These are phyloP conservation scores for Phytophthora ohioensis DNA, from an alignment of 352 stramenopile genomes.

Conservation along the genomic window DNA sequence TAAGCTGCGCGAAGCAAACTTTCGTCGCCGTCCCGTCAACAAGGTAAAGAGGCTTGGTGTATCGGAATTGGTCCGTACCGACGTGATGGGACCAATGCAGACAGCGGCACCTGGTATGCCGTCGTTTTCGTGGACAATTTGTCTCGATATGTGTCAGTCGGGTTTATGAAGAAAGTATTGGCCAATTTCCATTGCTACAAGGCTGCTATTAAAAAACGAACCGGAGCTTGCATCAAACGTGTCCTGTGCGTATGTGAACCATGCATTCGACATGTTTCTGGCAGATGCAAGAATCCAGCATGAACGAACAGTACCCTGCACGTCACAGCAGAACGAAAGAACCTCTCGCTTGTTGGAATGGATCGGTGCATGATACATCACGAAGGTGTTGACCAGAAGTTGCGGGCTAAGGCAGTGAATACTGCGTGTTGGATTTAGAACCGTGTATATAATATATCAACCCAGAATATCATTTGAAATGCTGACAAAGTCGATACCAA, in stretches of 20 bases:
- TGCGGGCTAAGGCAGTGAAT: slow-evolving; percentile 2
- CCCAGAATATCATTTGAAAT: not conserved
- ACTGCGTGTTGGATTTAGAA: slow-evolving; percentile 1
- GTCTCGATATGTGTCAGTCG: not conserved
- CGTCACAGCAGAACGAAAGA: no score
- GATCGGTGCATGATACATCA: no score
- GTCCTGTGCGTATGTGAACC: not conserved
- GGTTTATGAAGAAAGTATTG: slow-evolving; percentile 3
- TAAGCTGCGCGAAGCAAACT: not conserved
- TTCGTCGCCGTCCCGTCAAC: not conserved
- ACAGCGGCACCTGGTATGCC: not conserved
- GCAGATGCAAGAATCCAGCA: no score
- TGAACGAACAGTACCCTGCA: no score
- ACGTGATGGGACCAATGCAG: slow-evolving; percentile 12
- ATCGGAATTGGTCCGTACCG: not conserved
- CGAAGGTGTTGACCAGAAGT: not conserved
- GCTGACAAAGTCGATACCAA: not conserved
- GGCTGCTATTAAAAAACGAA: not conserved
- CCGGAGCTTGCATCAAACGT: not conserved
- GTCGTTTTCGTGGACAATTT: not conserved
- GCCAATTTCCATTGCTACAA: not conserved
- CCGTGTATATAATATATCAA: not conserved
- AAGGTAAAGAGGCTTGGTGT: not conserved
- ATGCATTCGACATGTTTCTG: not conserved
- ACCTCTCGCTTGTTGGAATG: no score